Base-by-base conservation (phyloP, 768 basidiomycete genomes). In the Cystofilobasidium ferigula region DNA sequence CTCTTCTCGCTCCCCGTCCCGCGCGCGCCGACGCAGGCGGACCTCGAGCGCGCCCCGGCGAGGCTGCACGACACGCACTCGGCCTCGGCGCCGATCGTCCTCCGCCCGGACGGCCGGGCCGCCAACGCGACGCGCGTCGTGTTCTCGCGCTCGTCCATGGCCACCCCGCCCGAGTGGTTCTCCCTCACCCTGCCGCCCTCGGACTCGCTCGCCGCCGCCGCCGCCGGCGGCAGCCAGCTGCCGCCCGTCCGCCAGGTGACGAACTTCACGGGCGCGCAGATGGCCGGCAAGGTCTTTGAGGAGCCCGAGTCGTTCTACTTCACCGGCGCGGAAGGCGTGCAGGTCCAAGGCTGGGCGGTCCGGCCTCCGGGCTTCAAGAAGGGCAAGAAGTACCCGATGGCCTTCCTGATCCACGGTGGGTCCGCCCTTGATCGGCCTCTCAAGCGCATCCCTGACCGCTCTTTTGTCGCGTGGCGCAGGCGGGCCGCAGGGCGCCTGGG, bases 301-400 rank as follows among this genome's bases (percentile, higher is more conserved):
- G 72, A 75, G 10, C 88, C 86, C 18, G 86, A 93, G 71, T 84
- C 88, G 64, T 88, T 97, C 72, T 90, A 86, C 84, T 97, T 95
- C 78, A 82, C 83, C 67, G 94, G 94, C 13, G 88, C 88, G 3
- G 77, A 85, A 70, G 82, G 83, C 13, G 82, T 81, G 74, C 72
- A 82, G 35, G 84, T 97, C 20, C 92, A 95, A 53, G 91, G 89
- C 7, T 97, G 86, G 86, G 78, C 84, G 18, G 69, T 91, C 62
- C 88, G 85, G 70, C 94, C 94, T 10, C 81, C 81, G 36, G 88
- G 88, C 7, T 93, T 83, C 81, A 80, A 82, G 70, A 75, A 80
- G 60, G 82, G 81, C 30, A 65, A 72, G 32, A 67, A 70, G 68
- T 71, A 70, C 24, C 24, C 42, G 14, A 38, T 64, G 64, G 79